Evolutionary conservation across 192 early-diverging fungal genomes (phyloP).

Genomic region (Coemansia sp.): DNA sequence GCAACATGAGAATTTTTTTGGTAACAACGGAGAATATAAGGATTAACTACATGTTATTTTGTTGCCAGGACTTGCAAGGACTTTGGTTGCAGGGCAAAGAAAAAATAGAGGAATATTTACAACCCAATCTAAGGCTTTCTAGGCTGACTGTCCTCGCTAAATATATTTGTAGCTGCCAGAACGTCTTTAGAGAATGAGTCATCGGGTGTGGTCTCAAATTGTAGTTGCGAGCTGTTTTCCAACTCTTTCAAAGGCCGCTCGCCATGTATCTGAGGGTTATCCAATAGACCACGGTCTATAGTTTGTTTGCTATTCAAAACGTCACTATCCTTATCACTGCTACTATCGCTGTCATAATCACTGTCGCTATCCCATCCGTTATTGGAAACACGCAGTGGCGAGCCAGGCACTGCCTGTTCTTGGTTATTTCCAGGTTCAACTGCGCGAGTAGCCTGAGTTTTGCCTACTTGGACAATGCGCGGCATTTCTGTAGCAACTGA

Average conservation of each 20-base stretch:
- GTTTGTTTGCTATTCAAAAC: not conserved
- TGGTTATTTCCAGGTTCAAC: slow-evolving; percentile 7
- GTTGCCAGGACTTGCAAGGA: not conserved
- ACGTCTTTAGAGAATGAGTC: slow-evolving; percentile 29
- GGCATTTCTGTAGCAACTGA: slow-evolving; percentile 28
- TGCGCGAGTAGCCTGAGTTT: slow-evolving; percentile 19
- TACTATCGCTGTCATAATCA: slow-evolving; percentile 16
- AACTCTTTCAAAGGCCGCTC: not conserved
- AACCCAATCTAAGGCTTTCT: not conserved
- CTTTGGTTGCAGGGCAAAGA: not conserved
- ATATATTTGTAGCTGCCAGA: slow-evolving; percentile 8
- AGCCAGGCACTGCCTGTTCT: slow-evolving; percentile 15
- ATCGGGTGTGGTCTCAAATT: slow-evolving; percentile 8
- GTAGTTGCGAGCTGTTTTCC: not conserved
- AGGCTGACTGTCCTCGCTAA: slow-evolving; percentile 1
- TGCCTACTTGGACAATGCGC: slow-evolving; percentile 36
- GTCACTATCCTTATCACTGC: slow-evolving; percentile 1
- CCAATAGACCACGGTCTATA: not conserved
- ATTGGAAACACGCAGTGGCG: slow-evolving; percentile 21
- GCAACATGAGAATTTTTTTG: too few species aligned
- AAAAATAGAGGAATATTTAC: not conserved
- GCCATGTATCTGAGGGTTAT: not conserved
- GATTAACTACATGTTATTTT: not conserved
- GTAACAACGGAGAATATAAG: not conserved
- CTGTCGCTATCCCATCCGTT: slow-evolving; percentile 46